phyloP scores from a whole-genome alignment of 1,139 yeast species.

The Yamadazyma conglobata region DNA sequence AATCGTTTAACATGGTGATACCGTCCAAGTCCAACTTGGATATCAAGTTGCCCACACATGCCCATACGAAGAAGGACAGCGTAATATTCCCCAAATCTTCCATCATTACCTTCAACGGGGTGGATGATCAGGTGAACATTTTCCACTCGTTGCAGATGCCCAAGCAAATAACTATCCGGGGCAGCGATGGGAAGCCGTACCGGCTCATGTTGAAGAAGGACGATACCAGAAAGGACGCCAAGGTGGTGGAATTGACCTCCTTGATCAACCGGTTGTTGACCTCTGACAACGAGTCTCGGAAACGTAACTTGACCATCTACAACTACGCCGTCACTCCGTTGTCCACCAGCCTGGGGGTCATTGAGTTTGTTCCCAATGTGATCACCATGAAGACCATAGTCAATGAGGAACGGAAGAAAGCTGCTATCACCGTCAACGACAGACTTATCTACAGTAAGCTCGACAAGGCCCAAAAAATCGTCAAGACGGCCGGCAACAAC shows the following conservation, averaged over 20 bases:
- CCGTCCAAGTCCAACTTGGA: constrained; percentile 79
- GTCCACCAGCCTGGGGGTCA: constrained; percentile 82
- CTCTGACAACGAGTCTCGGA: constrained; percentile 67
- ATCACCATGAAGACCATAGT: constrained; percentile 74
- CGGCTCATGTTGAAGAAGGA: constrained; percentile 83
- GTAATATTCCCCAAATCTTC: constrained; percentile 54
- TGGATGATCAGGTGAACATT: constrained; percentile 64
- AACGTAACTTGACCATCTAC: constrained; percentile 65
- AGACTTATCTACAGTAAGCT: constrained; percentile 31
- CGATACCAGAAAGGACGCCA: constrained; percentile 93
- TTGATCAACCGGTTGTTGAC: constrained; percentile 74
- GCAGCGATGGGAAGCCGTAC: constrained; percentile 72
- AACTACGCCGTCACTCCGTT: constrained; percentile 90
- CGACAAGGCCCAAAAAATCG: constrained; percentile 41
- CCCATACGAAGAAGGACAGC: constrained; percentile 39
- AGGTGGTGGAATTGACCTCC: constrained; percentile 88
- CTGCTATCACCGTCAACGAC: constrained; percentile 31
- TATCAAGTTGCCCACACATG: constrained; percentile 55
- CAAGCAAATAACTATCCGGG: constrained; percentile 68
- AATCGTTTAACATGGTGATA: constrained; percentile 67
- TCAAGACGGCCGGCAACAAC: constrained; percentile 16
- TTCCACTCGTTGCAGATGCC: constrained; percentile 87
- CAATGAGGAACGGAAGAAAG: constrained; percentile 38
- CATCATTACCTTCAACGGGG: constrained; percentile 50
- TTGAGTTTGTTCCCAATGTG: constrained; percentile 90